Evolutionary conservation across 306 rosid genomes (phyloP).

Genomic region (Begonia peltatifolia): DNA sequence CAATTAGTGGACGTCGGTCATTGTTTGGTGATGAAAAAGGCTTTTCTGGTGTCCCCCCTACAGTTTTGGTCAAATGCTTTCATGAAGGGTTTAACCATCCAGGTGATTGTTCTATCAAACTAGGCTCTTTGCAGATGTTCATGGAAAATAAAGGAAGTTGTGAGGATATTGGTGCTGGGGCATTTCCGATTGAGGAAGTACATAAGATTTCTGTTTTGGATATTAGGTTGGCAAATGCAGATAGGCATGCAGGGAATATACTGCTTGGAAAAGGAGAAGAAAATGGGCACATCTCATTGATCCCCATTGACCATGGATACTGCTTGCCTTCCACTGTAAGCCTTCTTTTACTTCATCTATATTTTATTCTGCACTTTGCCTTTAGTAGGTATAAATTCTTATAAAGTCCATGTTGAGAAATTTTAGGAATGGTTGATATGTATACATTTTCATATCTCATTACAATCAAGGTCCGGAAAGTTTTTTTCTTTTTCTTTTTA

Average conservation of each 20-base stretch:
- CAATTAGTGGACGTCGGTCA: constrained; percentile 27
- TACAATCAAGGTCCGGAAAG: no score
- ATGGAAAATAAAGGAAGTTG: constrained; percentile 41
- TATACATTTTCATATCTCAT: no score
- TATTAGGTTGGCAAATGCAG: constrained; percentile 53
- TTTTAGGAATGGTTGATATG: no score
- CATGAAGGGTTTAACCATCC: constrained; percentile 36
- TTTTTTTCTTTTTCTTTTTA: no score
- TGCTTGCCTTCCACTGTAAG: constrained; percentile 49
- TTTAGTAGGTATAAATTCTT: no score
- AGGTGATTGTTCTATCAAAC: constrained; percentile 28
- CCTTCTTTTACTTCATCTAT: not conserved
- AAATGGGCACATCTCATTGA: constrained; percentile 25
- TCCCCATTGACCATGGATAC: constrained; percentile 59
- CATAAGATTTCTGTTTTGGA: constrained; percentile 58
- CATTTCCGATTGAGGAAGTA: constrained; percentile 45
- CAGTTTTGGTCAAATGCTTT: constrained; percentile 39
- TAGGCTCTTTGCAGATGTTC: constrained; percentile 52
- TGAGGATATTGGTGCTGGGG: constrained; percentile 49
- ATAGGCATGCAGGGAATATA: constrained; percentile 59
- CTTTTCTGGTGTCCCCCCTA: constrained; percentile 53
- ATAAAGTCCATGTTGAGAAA: no score
- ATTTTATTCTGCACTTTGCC: no score
- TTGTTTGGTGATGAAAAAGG: constrained; percentile 16
- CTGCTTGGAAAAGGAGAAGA: constrained; percentile 26